Percentiles rank a stretch among this genome's conserved stretches.
These are phyloP conservation scores for Alternaria arborescens DNA, from an alignment of 2,329 filamentous ascomycete species.

Conservation along the genomic window DNA sequence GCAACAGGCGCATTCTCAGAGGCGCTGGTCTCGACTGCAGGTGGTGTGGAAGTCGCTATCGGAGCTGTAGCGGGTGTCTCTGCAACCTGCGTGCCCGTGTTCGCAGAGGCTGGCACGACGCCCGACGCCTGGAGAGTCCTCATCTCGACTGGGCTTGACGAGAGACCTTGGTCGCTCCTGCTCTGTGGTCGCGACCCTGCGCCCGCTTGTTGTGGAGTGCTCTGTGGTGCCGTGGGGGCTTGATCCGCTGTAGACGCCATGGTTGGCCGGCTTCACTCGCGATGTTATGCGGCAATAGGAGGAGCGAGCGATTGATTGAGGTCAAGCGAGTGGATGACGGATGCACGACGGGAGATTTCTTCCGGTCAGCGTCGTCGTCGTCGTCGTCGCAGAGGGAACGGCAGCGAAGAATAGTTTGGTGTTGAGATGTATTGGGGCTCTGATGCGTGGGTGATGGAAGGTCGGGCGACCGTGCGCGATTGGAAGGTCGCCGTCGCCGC, in stretches of 20 bases:
- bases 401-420: constrained; percentile 13
- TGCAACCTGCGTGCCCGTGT: constrained; percentile 22
- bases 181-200: constrained; percentile 35
- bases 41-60: constrained; percentile 19
- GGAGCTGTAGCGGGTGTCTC: constrained; percentile 28
- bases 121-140: constrained; percentile 37
- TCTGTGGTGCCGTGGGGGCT: constrained; percentile 36
- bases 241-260: constrained; percentile 45
- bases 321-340: constrained; percentile 26
- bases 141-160: constrained; percentile 48
- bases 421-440: constrained; percentile 11
- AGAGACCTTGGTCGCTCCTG: constrained; percentile 27
- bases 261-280: constrained; percentile 31
- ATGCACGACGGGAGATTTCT: background rate
- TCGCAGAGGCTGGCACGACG: constrained; percentile 24
- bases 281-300: constrained; percentile 27
- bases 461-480: constrained; percentile 31
- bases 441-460: constrained; percentile 16
- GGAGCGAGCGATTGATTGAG: constrained; percentile 19
- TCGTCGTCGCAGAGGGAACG: constrained; percentile 9
- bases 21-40: constrained; percentile 20
- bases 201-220: constrained; percentile 30
- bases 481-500: constrained; percentile 29
- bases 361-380: constrained; percentile 7
- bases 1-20: constrained; percentile 22